Percentiles rank a stretch among this genome's conserved stretches.
Evolutionary conservation across 2,329 filamentous ascomycete genomes (phyloP).

Genomic region (Pseudogymnoascus sp.): DNA sequence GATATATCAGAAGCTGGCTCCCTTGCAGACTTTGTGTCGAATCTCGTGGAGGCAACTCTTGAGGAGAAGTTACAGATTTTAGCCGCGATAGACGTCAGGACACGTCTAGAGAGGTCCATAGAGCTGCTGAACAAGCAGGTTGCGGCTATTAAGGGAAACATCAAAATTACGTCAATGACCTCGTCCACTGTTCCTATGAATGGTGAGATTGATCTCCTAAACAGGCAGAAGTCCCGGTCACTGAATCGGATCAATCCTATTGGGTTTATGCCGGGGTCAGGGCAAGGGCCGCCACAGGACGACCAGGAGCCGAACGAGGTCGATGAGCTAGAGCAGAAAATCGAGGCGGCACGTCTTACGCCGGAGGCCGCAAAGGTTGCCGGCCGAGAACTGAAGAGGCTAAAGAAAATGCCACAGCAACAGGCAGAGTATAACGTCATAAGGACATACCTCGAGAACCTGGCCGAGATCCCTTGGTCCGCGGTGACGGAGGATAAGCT

Average conservation of each 20-base stretch:
- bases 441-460: conserved; percentile 85
- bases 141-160: conserved; percentile 73
- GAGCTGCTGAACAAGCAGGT: conserved; percentile 79
- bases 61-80: conserved; percentile 88
- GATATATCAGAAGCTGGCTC: conserved; percentile 73
- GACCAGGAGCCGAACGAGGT: conserved; percentile 84
- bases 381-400: conserved; percentile 74
- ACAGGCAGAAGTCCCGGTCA: conserved; percentile 34
- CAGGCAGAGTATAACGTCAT: conserved; percentile 95
- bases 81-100: conserved; percentile 69
- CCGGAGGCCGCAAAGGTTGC: conserved; percentile 85
- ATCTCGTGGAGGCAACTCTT: conserved; percentile 76
- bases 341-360: conserved; percentile 73
- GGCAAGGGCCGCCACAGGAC: conserved; percentile 46
- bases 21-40: conserved; percentile 94
- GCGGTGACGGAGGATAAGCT: conserved; percentile 78
- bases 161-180: conserved; percentile 74
- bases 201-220: conserved; percentile 48
- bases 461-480: conserved; percentile 91
- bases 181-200: conserved; percentile 55
- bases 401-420: conserved; percentile 92
- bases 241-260: conserved; percentile 11
- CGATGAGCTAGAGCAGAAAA: conserved; percentile 81
- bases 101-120: conserved; percentile 72
- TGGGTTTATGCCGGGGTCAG: conserved; percentile 33